phyloP scores from a whole-genome alignment of 768 basidiomycete species.

The Exidia glandulosa region DNA sequence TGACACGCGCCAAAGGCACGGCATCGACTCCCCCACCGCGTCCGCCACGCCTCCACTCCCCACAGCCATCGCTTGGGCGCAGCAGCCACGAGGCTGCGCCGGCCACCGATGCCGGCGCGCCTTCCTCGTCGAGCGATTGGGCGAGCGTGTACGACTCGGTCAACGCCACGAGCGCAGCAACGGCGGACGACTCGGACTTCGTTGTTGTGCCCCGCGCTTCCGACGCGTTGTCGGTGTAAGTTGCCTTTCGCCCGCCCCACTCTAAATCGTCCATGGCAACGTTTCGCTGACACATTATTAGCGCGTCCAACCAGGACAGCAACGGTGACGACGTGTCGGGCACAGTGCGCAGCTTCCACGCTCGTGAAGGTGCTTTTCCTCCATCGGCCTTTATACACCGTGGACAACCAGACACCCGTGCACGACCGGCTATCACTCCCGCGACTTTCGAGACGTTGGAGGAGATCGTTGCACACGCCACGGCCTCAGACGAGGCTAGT shows the following conservation, averaged over 20 bases:
- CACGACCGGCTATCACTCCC: background rate
- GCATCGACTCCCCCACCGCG: slow-evolving; percentile 44
- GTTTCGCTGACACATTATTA: background rate
- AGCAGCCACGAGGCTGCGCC: background rate
- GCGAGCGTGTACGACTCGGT: background rate
- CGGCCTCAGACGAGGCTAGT: background rate
- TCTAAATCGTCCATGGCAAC: background rate
- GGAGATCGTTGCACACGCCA: background rate
- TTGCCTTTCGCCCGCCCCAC: background rate
- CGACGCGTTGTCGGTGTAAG: background rate
- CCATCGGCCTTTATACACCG: slow-evolving; percentile 22
- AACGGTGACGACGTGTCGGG: background rate
- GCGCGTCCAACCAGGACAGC: background rate
- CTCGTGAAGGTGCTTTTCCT: slow-evolving; percentile 58
- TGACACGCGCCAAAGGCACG: slow-evolving; percentile 42
- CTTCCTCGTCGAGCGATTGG: background rate
- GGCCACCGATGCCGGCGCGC: background rate
- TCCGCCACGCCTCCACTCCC: slow-evolving; percentile 52
- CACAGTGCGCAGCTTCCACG: slow-evolving; percentile 12
- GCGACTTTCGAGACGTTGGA: background rate
- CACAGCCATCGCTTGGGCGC: slow-evolving; percentile 18
- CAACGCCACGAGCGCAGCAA: background rate
- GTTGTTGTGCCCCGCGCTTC: background rate
- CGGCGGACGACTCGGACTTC: background rate
- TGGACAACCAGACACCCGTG: background rate